A percentile compares a stretch with the other conserved stretches of the same genome.
These are phyloP conservation scores for Lathyrus tuberosus DNA, from an alignment of 306 rosid genomes.

Conservation along the genomic window DNA sequence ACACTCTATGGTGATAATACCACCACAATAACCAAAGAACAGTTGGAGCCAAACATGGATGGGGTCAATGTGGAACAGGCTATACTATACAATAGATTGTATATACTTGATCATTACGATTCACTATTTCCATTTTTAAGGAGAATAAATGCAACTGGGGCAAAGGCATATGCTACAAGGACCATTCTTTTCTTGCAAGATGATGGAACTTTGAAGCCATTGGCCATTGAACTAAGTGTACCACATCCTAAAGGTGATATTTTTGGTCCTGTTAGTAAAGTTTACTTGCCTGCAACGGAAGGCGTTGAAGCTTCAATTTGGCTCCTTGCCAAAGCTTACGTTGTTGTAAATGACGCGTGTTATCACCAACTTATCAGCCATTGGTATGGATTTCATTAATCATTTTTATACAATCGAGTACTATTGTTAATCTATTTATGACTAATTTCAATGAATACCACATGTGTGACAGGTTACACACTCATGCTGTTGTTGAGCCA, in stretches of 20 bases:
- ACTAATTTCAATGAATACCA: background rate
- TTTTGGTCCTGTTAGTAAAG: slow-evolving; percentile 52
- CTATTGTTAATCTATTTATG: background rate
- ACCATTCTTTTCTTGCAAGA: slow-evolving; percentile 63
- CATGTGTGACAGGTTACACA: slow-evolving; percentile 57
- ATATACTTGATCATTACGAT: slow-evolving; percentile 68
- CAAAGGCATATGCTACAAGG: slow-evolving; percentile 61
- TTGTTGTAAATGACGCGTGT: slow-evolving; percentile 62
- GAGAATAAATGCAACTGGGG: slow-evolving; percentile 46
- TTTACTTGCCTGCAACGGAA: slow-evolving; percentile 51
- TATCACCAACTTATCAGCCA: slow-evolving; percentile 73
- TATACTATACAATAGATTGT: slow-evolving; percentile 45
- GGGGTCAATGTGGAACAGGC: slow-evolving; percentile 62
- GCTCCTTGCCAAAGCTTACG: slow-evolving; percentile 76
- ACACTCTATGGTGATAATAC: slow-evolving; percentile 57
- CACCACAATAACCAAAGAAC: slow-evolving; percentile 51
- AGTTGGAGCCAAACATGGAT: slow-evolving; percentile 44
- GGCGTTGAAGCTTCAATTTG: slow-evolving; percentile 66
- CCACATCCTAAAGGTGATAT: slow-evolving; percentile 63
- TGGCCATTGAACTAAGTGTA: slow-evolving; percentile 64
- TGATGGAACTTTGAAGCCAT: slow-evolving; percentile 72
- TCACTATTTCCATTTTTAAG: slow-evolving; percentile 61
- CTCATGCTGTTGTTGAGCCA: slow-evolving; percentile 79
- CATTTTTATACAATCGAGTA: background rate
- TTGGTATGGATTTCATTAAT: slow-evolving; percentile 46